phyloP scores from a whole-genome alignment of 2,329 filamentous ascomycete species.

The Trichoderma cornu-damae region DNA sequence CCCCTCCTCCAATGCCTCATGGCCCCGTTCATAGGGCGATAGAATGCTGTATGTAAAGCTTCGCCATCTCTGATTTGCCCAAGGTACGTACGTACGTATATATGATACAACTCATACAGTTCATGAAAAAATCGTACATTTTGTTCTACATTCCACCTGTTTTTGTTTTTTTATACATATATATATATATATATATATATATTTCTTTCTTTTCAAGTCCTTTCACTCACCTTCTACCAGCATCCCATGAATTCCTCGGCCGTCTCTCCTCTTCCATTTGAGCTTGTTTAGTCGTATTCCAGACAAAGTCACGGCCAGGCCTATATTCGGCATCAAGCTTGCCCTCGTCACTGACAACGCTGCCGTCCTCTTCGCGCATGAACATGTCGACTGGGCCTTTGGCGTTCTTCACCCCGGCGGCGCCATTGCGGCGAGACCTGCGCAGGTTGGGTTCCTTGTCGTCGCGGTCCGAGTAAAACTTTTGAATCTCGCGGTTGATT shows the following conservation, averaged over 20 bases:
- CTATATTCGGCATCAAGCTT: conserved; percentile 10
- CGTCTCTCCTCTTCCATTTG: not conserved
- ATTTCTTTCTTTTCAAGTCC: too few species aligned
- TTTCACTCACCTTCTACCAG: not conserved
- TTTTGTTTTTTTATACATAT: too few species aligned
- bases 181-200: too few species aligned
- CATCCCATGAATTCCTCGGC: not conserved
- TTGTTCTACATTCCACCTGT: too few species aligned
- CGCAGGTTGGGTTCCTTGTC: conserved; percentile 32
- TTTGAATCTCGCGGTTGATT: conserved; percentile 36
- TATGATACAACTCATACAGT: conserved; percentile 5
- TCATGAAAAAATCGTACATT: not conserved
- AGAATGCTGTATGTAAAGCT: too few species aligned
- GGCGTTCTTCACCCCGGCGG: not conserved
- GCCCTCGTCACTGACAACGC: conserved; percentile 19
- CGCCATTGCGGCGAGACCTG: conserved; percentile 1
- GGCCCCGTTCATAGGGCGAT: too few species aligned
- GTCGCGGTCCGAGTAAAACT: conserved; percentile 34
- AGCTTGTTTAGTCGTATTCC: conserved; percentile 30
- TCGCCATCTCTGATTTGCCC: too few species aligned
- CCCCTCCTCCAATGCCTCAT: too few species aligned
- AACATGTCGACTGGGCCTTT: conserved; percentile 20
- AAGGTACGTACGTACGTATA: too few species aligned
- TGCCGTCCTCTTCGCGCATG: conserved; percentile 23
- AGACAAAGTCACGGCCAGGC: conserved; percentile 28